Percentiles rank a stretch among this genome's conserved stretches.
Evolutionary conservation across 2,329 filamentous ascomycete genomes (phyloP).

Genomic region (Clarireedia paspali): DNA sequence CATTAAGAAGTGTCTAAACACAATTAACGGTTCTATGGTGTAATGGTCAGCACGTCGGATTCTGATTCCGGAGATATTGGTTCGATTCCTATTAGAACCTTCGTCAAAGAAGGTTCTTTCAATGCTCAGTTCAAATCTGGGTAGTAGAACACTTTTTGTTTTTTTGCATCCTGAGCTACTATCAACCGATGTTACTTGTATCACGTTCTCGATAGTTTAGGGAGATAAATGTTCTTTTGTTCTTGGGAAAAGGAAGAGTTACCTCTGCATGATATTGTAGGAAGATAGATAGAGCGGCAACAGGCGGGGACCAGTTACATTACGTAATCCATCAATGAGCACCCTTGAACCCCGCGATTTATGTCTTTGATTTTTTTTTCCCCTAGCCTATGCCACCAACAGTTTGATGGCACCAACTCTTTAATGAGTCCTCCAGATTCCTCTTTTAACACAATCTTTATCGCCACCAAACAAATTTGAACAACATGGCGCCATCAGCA

Average conservation of each 20-base stretch:
- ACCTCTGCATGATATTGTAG: too few relatives aligned
- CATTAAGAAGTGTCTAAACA: too few relatives aligned
- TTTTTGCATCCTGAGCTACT: background rate
- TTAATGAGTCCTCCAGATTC: too few relatives aligned
- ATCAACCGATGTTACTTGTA: too few relatives aligned
- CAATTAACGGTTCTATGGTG: constrained; percentile 8
- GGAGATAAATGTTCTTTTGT: too few relatives aligned
- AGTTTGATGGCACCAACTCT: too few relatives aligned
- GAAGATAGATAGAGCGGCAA: too few relatives aligned
- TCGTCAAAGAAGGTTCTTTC: background rate
- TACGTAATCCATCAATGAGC: background rate
- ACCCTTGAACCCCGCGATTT: background rate
- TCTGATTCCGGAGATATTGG: constrained; percentile 20
- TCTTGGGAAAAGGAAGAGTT: too few relatives aligned
- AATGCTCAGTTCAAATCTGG: background rate
- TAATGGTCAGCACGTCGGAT: constrained; percentile 19
- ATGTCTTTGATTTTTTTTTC: background rate
- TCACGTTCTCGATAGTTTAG: too few relatives aligned
- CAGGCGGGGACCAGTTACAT: background rate
- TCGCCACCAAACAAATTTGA: background rate
- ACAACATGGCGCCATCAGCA: constrained; percentile 28
- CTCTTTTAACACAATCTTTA: too few relatives aligned
- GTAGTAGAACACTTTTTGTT: background rate
- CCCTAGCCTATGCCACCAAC: too few relatives aligned
- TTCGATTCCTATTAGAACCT: constrained; percentile 12